Evolutionary conservation across 2,329 filamentous ascomycete species (phyloP), one percentile per base, ranked within the genome.

Genomic region (Neonectria ditissima): DNA sequence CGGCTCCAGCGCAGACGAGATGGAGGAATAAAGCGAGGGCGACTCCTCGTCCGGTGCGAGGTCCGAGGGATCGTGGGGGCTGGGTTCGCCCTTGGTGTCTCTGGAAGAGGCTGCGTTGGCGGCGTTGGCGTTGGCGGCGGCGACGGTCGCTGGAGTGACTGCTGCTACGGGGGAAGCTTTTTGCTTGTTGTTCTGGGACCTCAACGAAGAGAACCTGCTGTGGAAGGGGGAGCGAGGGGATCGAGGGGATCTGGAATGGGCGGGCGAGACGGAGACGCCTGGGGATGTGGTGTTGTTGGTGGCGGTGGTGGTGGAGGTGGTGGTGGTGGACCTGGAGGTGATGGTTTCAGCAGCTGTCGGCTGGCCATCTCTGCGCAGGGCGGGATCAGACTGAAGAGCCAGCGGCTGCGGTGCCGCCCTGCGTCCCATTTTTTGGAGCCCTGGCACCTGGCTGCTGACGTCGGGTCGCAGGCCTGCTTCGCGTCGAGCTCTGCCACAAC

Each of bases 331-430:
- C 54, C 59, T 54, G 24, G 67, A 52, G 55, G 69, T 67, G 18
- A 65, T 61, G 51, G 74, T 75, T 76, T 76, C 76, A 74, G 72
- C 66, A 69, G 69, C 14, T 37, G 34, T 70, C 54, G 67, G 69
- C 68, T 73, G 69, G 69, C 74, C 72, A 63, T 73, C 71, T 63
- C 66, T 65, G 65, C 65, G 69, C 68, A 77, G 76, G 69, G 74
- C 76, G 68, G 77, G 70, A 67, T 80, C 80, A 73, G 81, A 79
- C 78, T 69, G 65, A 62, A 88, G 80, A 75, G 82, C 78, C 79
- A 88, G 82, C 78, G 86, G 85, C 80, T 87, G 83, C 69, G 85
- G 86, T 78, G 82, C 84, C 74, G 83, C 79, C 79, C 87, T 88
- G 77, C 86, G 86, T 79, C 82, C 85, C 86, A 88, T 88, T 66